phyloP scores from a whole-genome alignment of 2,329 filamentous ascomycete genomes.

The Aspergillus texensis region DNA sequence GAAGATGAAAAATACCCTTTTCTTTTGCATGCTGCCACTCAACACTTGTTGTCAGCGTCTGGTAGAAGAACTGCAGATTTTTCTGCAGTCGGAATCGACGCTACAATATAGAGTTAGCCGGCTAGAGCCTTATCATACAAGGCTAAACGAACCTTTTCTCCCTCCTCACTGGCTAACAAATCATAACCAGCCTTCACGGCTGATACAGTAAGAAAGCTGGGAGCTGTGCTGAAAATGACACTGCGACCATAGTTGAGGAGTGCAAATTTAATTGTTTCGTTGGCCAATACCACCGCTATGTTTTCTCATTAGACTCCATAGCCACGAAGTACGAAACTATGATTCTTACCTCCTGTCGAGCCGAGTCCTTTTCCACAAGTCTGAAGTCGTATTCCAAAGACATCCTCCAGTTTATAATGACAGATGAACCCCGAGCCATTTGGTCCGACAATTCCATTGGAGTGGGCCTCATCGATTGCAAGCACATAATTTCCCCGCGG shows the following conservation, averaged over 20 bases:
- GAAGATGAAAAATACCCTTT: conserved; percentile 7
- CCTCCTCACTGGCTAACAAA: conserved; percentile 11
- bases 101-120: neutral
- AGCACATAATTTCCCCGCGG: conserved; percentile 26
- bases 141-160: conserved; percentile 12
- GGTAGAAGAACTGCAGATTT: conserved; percentile 14
- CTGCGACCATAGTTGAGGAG: conserved; percentile 17
- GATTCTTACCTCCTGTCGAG: conserved; percentile 27
- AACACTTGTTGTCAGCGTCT: conserved; percentile 4
- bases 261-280: conserved; percentile 12
- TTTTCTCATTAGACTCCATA: neutral
- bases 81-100: conserved; percentile 13
- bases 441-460: conserved; percentile 18
- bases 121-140: neutral
- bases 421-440: conserved; percentile 23
- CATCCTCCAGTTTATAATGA: conserved; percentile 30
- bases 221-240: conserved; percentile 16
- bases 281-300: conserved; percentile 13
- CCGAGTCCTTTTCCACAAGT: conserved; percentile 32
- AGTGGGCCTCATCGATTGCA: conserved; percentile 24
- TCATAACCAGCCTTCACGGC: conserved; percentile 16
- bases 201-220: conserved; percentile 13
- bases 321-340: neutral
- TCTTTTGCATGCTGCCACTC: conserved; percentile 8
- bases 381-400: conserved; percentile 30